Conservation (phyloP, 23 red algal genomes). For the Agarophyton chilense region DNA sequence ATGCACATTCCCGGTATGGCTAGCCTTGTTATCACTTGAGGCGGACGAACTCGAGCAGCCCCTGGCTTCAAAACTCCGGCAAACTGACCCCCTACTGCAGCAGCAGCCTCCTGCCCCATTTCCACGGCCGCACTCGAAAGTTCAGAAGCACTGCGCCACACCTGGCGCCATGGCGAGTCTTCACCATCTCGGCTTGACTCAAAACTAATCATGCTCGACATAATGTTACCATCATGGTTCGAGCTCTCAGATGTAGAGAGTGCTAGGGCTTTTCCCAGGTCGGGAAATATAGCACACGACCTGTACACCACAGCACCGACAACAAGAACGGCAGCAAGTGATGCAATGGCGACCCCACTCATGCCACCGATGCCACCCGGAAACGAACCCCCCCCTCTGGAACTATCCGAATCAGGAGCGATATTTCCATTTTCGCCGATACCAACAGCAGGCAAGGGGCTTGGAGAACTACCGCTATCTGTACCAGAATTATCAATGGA, state of each 20-base stretch:
- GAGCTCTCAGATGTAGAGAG: constrained; percentile 31
- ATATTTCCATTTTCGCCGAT: background rate
- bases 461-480: background rate
- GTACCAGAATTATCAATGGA: background rate
- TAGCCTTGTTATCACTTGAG: constrained; percentile 70
- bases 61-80: constrained; percentile 57
- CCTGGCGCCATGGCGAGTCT: constrained; percentile 60
- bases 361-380: constrained; percentile 56
- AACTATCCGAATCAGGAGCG: background rate
- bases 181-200: constrained; percentile 5
- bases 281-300: constrained; percentile 50
- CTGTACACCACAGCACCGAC: constrained; percentile 52
- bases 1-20: constrained; percentile 59
- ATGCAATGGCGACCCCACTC: constrained; percentile 48
- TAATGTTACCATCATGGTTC: background rate
- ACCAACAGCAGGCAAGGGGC: background rate
- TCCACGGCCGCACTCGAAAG: constrained; percentile 13
- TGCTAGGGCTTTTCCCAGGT: background rate
- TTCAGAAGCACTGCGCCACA: constrained; percentile 64
- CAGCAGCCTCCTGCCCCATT: constrained; percentile 53
- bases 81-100: constrained; percentile 58
- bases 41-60: constrained; percentile 47
- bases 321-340: constrained; percentile 22
- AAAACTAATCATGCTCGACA: background rate
- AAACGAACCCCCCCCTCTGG: constrained; percentile 5